A percentile compares a stretch with the other conserved stretches of the same genome.
phyloP scores from a whole-genome alignment of 108 stramenopile genomes.

The Nannochloropsis salina region DNA sequence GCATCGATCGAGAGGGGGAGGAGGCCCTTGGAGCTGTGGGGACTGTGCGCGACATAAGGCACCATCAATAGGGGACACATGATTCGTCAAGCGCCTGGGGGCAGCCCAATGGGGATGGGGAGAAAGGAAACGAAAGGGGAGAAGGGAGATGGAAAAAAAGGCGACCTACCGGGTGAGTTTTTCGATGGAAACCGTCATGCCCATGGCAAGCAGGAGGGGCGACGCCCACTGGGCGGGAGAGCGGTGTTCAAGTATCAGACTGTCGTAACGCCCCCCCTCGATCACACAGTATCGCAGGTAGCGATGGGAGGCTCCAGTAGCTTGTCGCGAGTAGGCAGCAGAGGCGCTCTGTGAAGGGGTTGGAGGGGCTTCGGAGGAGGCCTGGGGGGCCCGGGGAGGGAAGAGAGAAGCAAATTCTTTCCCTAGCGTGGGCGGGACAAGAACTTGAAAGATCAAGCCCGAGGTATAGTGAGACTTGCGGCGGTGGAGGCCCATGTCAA shows the following conservation, averaged over 20 bases:
- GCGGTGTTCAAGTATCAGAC: not conserved
- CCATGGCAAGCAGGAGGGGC: not conserved
- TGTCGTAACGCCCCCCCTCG: conserved; percentile 5
- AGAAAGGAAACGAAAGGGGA: not conserved
- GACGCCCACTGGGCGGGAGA: conserved; percentile 14
- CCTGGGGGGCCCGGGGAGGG: not conserved
- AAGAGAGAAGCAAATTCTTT: not conserved
- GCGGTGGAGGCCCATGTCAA: not conserved
- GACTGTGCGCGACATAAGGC: not conserved
- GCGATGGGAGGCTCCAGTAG: not conserved
- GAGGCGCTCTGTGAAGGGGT: not conserved
- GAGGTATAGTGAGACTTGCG: conserved; percentile 10
- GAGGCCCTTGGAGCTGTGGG: not conserved
- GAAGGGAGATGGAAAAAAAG: not conserved
- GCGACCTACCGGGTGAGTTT: not conserved
- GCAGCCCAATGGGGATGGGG: not conserved
- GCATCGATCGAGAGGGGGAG: not conserved
- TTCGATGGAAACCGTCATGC: conserved; percentile 5
- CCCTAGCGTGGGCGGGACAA: not conserved
- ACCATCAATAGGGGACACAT: too few relatives aligned
- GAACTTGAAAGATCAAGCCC: not conserved
- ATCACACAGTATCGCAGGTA: not conserved
- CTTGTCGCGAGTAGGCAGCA: not conserved
- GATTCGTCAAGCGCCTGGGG: not conserved
- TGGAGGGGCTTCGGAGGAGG: not conserved